Evolutionary conservation across 202 grass and related monocot genomes (phyloP), one percentile per base, ranked within the genome.

Genomic region (Carex sylvatica): DNA sequence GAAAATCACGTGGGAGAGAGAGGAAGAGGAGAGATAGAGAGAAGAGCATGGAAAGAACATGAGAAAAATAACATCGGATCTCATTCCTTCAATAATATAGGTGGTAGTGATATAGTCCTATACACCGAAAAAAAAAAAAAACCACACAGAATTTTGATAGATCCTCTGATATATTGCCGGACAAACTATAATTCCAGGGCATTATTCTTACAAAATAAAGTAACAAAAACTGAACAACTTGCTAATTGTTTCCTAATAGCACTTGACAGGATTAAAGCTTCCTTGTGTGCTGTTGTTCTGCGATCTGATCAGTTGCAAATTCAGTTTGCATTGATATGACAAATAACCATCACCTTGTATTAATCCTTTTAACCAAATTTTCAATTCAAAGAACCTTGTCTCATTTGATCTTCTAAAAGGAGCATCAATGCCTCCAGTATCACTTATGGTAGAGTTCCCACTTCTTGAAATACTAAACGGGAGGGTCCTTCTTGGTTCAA

Each of bases 311-410:
- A 91, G 65, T 81, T 85, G 83, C 59, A 91, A 84, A 2, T 15
- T 85, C 82, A 89, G 78, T 40, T 78, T 83, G 84, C 90, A 92
- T 31, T 35, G 84, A 42, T 61, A 80, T 38, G 15, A 42, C 12
- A 53, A 40, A 47, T 52, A 4, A 49, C 24, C 4, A 15, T 11
- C 2, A 49, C 2, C 10, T 12, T 11, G 0, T 12, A 12, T 49
- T 61, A 87, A 8, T 8, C 84, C 87, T 20, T 36, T 66, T 18
- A 92, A 61, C 67, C 83, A 30, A 35, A 88, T 12, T 83, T 94
- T 87, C 9, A 94, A 61, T 4, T 26, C 52, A 71, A 94, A 94
- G 38, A 1, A 18, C 0, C 60, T 61, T 31, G 87, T 89, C 42
- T 44, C 80, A 70, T 92, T 94, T 24, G 89, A 82, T 49, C 23